Base-by-base conservation (phyloP, 192 early-diverging fungal species). In the Coemansia sp. region DNA sequence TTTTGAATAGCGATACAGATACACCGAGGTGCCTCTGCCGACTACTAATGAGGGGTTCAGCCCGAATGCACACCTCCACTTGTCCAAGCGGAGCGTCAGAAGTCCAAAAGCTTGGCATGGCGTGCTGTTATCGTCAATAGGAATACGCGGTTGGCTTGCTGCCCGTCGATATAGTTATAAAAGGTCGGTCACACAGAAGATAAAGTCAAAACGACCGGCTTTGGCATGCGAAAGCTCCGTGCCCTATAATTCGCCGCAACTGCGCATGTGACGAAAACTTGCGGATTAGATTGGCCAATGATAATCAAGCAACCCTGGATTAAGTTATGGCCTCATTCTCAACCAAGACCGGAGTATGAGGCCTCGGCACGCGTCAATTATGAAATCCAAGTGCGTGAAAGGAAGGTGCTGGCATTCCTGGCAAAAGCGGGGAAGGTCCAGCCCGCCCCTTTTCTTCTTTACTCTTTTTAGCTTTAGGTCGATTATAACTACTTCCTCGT, bases 51-150 rank as follows among this genome's bases (percentile, higher is more conserved):
- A 45, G 53, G 5, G 48, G 12, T 23, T 63, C 68, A 1, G 52
- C 21, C 23, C 25, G 55, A 69, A 80, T 74, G 45, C 59, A 59
- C 43, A 70, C 78, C 29, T 52, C 58, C 56, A 75, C 48, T 56
- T 66, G 68, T 29, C 66, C 65, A 12, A 75, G 63, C 25, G 78
- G 78, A 5, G 63, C 56, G 72, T 80, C 78, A 9, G 78, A 60
- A 24, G 78, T 72, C 78, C 78, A 80, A 52, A 72, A 80, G 52
- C 65, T 65, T 21, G 76, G 76, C 72, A 70, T 79, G 12, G 29
- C 35, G n/a, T 7, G 37, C n/a, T 49, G 47, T 17, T n/a, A 8
- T 49, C 7, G 47, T 45, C 43, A 32, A 32, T 32, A 8, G 32
- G 32, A 32, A 32, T 45, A 45, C 43, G n/a, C 43, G 14, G 15